Base-by-base conservation (phyloP, 2,329 filamentous ascomycete genomes). In the Venturia carpophila region DNA sequence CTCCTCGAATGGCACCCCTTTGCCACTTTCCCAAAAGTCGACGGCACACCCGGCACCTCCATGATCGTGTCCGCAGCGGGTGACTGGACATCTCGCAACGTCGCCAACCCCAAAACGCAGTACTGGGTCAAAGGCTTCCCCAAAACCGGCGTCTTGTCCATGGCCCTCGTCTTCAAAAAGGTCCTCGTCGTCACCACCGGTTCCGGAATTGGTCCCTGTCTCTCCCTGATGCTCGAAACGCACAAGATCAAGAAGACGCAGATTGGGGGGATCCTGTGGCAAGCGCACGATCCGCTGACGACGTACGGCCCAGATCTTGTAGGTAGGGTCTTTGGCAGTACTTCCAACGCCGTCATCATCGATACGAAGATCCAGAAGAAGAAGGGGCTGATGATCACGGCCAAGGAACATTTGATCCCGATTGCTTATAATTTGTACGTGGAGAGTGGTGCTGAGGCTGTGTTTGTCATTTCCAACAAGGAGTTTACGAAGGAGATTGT, bases 391-490 rank as follows among this genome's bases (percentile, higher is more conserved):
- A 78, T 78, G 15, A 77, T 84, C 58, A 79, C 81, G 47, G 24
- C 49, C 2, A 56, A 37, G 52, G 15, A 39, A 3, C 27, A 58
- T 37, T n/a, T 58, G 52, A 37, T 58, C 9, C 52, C 52, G 5
- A 58, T 58, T 17, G 24, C 27, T 10, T 86, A 83, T 69, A 75
- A 78, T 10, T 76, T 87, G 63, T 77, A 76, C 61, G 70, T 70
- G 61, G 74, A 81, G 41, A 77, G 77, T 34, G 68, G 75, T 0
- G 81, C 82, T 1, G 88, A 91, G 78, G 89, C 87, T 2, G 87
- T 91, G 45, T 86, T 90, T 71, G 82, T 91, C 67, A 87, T 92
- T 70, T 86, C 85, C 65, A 92, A 91, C 72, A 84, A 86, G 66
- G 81, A 76, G 65, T 81, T 90, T 42, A 91, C 88, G 21, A 81